Evolutionary conservation across 768 basidiomycete genomes (phyloP), one percentile per base, ranked within the genome.

Genomic region (Tricholoma bakamatsutake): DNA sequence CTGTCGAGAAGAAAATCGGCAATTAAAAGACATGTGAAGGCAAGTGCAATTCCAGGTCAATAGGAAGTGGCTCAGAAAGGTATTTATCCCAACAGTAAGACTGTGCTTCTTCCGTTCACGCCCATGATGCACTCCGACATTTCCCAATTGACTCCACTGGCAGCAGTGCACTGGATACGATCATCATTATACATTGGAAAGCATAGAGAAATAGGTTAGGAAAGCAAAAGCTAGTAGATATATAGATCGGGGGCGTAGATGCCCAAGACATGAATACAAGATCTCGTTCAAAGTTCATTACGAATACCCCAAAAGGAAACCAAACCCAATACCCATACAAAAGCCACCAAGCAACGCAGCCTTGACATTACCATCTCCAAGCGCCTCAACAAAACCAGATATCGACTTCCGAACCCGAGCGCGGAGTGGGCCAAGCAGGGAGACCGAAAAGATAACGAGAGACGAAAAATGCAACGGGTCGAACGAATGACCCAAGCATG

Each of bases 401-500:
- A 73, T 40, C 17, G 69, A 63, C 47, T 63, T 64, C 15, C 58
- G 55, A 6, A 75, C 35, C 34, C 68, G 62, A 8, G 53, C 58
- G 6, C 62, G 66, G 27, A 78, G 60, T 2, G 84, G 84, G 0
- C 72, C 75, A 8, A 88, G 59, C 24, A 88, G 73, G 8, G 86
- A 87, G 27, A 85, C 56, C 1, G 86, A 82, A 61, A 85, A 79
- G 47, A 80, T 63, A 6, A 88, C 12, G 30, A 88, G 67, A 5
- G 84, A 85, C 1, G 85, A 84, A 34, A 88, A 64, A 64, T 88
- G 84, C 13, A 89, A 67, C 1, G 87, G 87, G 59, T 88, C 87
- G 56, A 84, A 77, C 54, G 54, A 54, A 18, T 46, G 52, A 49
- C 33, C 56, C 9, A 57, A 11, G 35, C 52, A 55, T 11, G 57